A percentile compares a stretch with the other conserved stretches of the same genome.
Conservation (phyloP, 2,329 filamentous ascomycete species). For the Cryphonectria carpinicola region DNA sequence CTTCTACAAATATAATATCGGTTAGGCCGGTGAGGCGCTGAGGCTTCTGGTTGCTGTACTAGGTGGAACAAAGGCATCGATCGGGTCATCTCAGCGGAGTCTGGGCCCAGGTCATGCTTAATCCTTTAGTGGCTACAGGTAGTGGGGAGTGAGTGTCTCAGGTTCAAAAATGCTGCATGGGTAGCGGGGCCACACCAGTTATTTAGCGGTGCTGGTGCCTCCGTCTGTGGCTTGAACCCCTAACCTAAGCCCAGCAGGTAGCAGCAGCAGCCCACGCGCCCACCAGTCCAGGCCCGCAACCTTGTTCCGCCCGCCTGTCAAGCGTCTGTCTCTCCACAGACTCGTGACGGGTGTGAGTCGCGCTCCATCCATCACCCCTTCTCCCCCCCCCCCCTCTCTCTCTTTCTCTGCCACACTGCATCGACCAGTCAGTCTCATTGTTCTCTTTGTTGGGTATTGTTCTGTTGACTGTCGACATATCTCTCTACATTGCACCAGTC, state of each 20-base stretch:
- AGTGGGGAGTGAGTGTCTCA: slow-evolving; percentile 2
- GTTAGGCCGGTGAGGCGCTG: background rate
- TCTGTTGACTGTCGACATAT: background rate
- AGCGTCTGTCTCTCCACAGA: background rate
- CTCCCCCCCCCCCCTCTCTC: background rate
- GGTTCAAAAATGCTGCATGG: background rate
- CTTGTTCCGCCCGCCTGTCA: background rate
- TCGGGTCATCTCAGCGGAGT: background rate
- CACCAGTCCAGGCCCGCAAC: background rate
- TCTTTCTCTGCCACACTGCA: background rate
- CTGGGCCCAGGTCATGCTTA: background rate
- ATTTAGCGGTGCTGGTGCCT: slow-evolving; percentile 6
- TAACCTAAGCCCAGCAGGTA: background rate
- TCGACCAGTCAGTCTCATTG: background rate
- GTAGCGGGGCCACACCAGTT: background rate
- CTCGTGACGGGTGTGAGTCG: slow-evolving; percentile 1
- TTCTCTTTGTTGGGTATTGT: background rate
- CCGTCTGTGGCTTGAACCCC: background rate
- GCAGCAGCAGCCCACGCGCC: slow-evolving; percentile 9
- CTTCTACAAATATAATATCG: background rate
- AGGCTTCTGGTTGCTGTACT: background rate
- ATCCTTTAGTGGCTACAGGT: background rate
- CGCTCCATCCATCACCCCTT: background rate
- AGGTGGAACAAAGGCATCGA: background rate
- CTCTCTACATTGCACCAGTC: background rate